Evolutionary conservation across 1,284 basidiomycete genomes (phyloP).

Genomic region (Marasmius oreades): DNA sequence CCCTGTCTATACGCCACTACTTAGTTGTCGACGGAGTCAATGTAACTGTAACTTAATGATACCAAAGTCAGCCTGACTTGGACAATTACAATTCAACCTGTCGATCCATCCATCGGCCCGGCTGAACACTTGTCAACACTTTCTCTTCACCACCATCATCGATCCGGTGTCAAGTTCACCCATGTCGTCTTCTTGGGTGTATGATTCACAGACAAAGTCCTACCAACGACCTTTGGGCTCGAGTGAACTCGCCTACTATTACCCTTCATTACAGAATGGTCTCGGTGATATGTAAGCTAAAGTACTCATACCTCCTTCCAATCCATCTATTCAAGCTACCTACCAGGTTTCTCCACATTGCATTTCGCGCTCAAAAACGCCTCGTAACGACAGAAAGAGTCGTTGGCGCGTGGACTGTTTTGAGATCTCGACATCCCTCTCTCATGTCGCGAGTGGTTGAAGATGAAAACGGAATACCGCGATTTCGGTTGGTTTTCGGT

Average conservation of each 20-base stretch:
- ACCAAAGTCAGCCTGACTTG: too few relatives aligned
- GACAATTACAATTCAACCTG: too few relatives aligned
- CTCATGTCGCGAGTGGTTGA: conserved; percentile 33
- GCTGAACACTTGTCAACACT: too few relatives aligned
- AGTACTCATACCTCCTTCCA: conserved; percentile 2
- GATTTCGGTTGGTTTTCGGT: conserved; percentile 28
- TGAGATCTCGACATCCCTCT: conserved; percentile 39
- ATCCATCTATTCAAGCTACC: not conserved
- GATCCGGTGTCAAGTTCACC: not conserved
- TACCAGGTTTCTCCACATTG: conserved; percentile 38
- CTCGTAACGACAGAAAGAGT: conserved; percentile 31
- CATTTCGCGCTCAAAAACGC: conserved; percentile 30
- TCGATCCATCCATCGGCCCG: too few relatives aligned
- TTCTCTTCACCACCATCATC: too few relatives aligned
- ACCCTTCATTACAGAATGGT: conserved; percentile 24
- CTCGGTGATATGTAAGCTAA: conserved; percentile 33
- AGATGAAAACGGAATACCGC: conserved; percentile 24
- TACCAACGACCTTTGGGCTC: conserved; percentile 24
- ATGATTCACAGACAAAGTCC: not conserved
- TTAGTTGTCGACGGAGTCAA: too few relatives aligned
- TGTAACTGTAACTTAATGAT: too few relatives aligned
- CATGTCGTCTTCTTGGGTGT: not conserved
- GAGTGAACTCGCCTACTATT: conserved; percentile 29
- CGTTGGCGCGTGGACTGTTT: conserved; percentile 39
- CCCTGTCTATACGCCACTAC: too few relatives aligned